Evolutionary conservation across 225 moss, liverwort and hornwort genomes (phyloP).

Genomic region (Neckera pumila): DNA sequence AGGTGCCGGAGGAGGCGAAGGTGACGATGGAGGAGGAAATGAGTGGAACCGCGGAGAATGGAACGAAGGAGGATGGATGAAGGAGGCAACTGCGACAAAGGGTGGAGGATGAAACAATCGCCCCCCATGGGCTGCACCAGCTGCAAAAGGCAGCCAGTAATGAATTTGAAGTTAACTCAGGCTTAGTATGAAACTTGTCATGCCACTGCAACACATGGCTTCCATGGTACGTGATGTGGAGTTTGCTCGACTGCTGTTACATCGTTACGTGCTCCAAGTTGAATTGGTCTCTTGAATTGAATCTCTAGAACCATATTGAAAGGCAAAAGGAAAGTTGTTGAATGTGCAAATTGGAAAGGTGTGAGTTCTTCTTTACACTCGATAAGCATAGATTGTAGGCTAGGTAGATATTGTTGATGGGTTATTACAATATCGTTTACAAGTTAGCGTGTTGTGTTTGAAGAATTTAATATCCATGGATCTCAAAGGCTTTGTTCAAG

Average conservation of each 20-base stretch:
- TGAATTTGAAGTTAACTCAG: not conserved
- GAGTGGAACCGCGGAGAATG: not conserved
- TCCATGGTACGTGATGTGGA: not conserved
- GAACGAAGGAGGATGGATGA: not conserved
- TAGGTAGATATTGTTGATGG: not conserved
- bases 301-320: not conserved
- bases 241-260: not conserved
- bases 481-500: not conserved
- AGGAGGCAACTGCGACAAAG: not conserved
- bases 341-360: not conserved
- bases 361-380: not conserved
- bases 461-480: not conserved
- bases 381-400: not conserved
- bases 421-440: not conserved
- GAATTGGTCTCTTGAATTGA: not conserved
- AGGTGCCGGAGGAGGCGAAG: not conserved
- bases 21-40: not conserved
- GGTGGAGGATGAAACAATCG: not conserved
- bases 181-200: not conserved
- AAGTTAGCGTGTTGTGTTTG: not conserved
- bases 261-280: not conserved
- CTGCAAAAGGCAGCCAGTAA: not conserved
- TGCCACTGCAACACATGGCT: not conserved
- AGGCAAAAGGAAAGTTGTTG: not conserved
- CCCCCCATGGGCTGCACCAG: too few species aligned